Conservation (phyloP, 768 basidiomycete species). For the Trametopsis cervina region DNA sequence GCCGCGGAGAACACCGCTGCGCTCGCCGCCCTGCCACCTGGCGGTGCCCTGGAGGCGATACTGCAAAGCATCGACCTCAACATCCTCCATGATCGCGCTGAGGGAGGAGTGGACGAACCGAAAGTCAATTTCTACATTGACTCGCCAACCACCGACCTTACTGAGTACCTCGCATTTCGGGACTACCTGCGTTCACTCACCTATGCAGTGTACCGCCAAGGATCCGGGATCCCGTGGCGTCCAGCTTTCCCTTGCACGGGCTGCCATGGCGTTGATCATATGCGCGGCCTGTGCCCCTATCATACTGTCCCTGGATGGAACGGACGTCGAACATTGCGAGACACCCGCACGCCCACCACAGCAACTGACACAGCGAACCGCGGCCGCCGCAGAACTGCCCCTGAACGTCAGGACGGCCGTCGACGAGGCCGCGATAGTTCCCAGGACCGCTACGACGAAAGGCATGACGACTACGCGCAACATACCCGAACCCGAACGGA, state of each 20-base stretch:
- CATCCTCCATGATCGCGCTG: background rate
- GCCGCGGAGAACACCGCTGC: too few species aligned
- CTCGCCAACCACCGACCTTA: background rate
- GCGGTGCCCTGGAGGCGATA: too few species aligned
- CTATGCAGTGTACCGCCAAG: background rate
- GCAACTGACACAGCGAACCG: background rate
- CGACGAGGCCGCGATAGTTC: background rate
- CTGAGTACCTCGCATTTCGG: background rate
- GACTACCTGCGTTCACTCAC: background rate
- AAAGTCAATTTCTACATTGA: background rate
- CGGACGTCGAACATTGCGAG: background rate
- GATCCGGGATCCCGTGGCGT: background rate
- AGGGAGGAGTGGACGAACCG: background rate
- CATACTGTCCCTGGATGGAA: background rate
- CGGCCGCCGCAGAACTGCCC: background rate
- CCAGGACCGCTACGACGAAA: background rate
- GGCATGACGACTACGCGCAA: background rate
- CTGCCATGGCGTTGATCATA: background rate
- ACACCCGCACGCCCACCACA: background rate
- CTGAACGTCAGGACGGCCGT: background rate
- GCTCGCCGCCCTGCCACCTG: too few species aligned
- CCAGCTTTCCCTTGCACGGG: background rate
- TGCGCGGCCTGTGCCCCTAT: background rate
- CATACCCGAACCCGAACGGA: background rate
- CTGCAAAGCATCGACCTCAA: background rate